Base-by-base conservation (phyloP, 2,329 filamentous ascomycete genomes). In the Aspergillus bombycis region DNA sequence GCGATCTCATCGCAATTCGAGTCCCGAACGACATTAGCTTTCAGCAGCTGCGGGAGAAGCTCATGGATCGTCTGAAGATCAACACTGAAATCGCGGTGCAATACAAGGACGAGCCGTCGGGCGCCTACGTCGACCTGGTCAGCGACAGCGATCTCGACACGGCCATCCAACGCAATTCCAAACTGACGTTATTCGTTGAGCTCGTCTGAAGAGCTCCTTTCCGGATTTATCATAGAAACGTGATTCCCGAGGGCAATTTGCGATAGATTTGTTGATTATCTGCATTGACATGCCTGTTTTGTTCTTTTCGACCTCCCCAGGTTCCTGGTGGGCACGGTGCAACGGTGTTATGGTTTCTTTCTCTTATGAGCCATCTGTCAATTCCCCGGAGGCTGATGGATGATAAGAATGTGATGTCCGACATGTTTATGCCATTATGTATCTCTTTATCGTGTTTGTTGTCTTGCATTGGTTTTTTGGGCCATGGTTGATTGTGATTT, bases 1-100 rank as follows among this genome's bases (percentile, higher is more conserved):
- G 94, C 65, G 94, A 97, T 69, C 88, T 96, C 62, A 94, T 97
- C 69, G 91, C 95, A 52, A 93, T 99, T 72, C 89, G 94, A 38
- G 92, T 98, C 61, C 91, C 94, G 0, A 86, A 86, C 1, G 91
- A 96, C 60, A 93, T 96, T 71, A 86, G 86, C 60, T 95, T 90
- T 77, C 83, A 86, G 59, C 90, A 93, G 65, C 84, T 99, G 10
- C 90, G 90, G 70, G 90, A 93, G 68, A 96, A 95, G 79, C 88
- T 98, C 64, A 86, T 88, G 57, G 93, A 97, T 70, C 87, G 95
- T 52, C 85, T 96, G 68, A 93, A 93, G 80, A 85, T 96, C 57
- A 83, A 86, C 11, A 89, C 92, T n/a, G 86, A 90, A 26, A 85
- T 97, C 32, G 84, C 91, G 65, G 85, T 97, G 28, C 92, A 89